These are phyloP conservation scores for Sarcodon sp. DNA, from an alignment of 768 basidiomycete species.

Conservation along the genomic window DNA sequence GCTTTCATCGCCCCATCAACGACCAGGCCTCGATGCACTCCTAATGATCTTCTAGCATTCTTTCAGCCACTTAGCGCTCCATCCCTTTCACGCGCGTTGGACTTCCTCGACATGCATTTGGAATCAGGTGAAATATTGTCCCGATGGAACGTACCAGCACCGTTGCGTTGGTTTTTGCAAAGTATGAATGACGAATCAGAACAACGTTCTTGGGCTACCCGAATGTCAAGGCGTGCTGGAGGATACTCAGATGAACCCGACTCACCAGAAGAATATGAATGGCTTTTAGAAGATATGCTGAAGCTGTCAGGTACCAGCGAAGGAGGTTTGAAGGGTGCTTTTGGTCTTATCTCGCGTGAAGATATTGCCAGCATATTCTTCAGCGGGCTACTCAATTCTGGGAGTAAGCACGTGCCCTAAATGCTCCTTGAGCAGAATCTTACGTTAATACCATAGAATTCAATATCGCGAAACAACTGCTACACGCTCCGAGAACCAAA, in stretches of 20 bases:
- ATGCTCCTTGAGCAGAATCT: constrained; percentile 1
- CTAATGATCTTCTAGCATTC: constrained; percentile 68
- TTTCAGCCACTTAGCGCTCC: constrained; percentile 67
- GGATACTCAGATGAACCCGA: constrained; percentile 37
- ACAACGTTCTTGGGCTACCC: constrained; percentile 77
- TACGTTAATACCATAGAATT: constrained; percentile 32
- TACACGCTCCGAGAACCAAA: constrained; percentile 32
- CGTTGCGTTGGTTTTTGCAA: constrained; percentile 84
- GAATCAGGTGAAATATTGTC: constrained; percentile 88
- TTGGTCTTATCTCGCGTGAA: constrained; percentile 56
- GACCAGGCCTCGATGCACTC: constrained; percentile 34
- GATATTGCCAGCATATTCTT: constrained; percentile 81
- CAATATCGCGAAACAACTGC: constrained; percentile 49
- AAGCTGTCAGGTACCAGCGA: constrained; percentile 61
- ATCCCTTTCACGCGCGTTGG: constrained; percentile 72
- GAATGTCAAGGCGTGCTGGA: constrained; percentile 67
- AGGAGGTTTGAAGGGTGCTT: constrained; percentile 57
- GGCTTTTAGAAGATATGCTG: constrained; percentile 82
- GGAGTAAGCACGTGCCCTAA: constrained; percentile 47
- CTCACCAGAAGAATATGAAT: constrained; percentile 71
- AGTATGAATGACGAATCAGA: constrained; percentile 50
- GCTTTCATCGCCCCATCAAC: constrained; percentile 70
- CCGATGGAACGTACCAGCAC: constrained; percentile 75
- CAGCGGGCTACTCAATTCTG: constrained; percentile 72
- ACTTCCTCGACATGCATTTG: constrained; percentile 88